These are phyloP conservation scores for Cynara cardunculus DNA, from an alignment of 129 eudicot genomes.

Conservation along the genomic window DNA sequence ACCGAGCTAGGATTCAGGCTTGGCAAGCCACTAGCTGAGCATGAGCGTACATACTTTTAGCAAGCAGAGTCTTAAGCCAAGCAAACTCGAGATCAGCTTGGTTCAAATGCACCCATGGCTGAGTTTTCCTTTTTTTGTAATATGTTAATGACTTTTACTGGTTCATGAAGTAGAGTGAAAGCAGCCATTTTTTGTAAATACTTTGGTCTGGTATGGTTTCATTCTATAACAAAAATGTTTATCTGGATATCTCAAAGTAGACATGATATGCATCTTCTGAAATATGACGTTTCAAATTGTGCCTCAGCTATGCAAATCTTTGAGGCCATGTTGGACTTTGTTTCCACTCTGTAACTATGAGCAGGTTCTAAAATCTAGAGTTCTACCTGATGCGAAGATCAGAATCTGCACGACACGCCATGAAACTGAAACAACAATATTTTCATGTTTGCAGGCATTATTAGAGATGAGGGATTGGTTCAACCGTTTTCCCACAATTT, in stretches of 20 bases:
- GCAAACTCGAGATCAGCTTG: not conserved
- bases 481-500: constrained; percentile 82
- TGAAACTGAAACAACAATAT: constrained; percentile 3
- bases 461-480: constrained; percentile 82
- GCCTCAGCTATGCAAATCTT: not conserved
- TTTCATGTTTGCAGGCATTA: constrained; percentile 57
- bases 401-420: not conserved
- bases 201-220: not conserved
- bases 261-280: not conserved
- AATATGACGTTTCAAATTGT: not conserved
- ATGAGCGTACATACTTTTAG: not conserved
- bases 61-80: not conserved
- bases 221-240: too few species aligned
- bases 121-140: not conserved
- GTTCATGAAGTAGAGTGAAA: not conserved
- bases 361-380: not conserved
- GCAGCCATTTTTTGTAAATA: not conserved
- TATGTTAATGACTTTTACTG: not conserved
- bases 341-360: not conserved
- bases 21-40: not conserved
- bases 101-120: not conserved
- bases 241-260: not conserved
- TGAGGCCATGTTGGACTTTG: not conserved
- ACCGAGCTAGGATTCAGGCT: not conserved
- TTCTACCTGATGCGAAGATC: not conserved